Evolutionary conservation across 1,284 basidiomycete species (phyloP), one percentile per base, ranked within the genome.

Genomic region (Phlebopus sp.): DNA sequence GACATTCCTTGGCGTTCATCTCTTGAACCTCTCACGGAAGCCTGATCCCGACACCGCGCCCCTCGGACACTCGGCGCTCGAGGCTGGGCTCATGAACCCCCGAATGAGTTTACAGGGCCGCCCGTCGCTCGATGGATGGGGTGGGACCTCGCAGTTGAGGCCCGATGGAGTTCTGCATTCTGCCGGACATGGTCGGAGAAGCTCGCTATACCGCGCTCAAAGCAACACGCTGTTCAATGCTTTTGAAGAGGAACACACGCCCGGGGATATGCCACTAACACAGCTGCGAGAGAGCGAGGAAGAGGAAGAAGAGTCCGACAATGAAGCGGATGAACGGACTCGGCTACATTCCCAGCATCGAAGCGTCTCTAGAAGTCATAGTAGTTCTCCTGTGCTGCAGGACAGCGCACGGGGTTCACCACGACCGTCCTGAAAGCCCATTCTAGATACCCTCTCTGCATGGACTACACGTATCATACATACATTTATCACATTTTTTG

Each of bases 1-100:
- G 58, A 97, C 91, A 44, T 97, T 96, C 74, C 80, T 95, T 57
- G 93, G 94, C 45, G 92, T 96, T 13, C 91, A 94, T 66, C 78
- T 96, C 30, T 81, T 96, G 59, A 94, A 95, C 69, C 71, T 92
- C 53, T 92, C 89, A 4, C 84, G 90, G 42, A 73, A 77, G 44
- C 75, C 84, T 1, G 82, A 86, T 37, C 66, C 69, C 10, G 55
- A 54, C 5, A 60, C 50, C 27, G 40, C 44, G 2, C 29, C 71
- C 74, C 68, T 76, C 58, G 73, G 73, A 29, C 79, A 80, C 60
- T 69, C 75, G 14, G 64, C 79, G 2, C 74, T 91, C 36, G 86
- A 91, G 62, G 62, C 49, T n/a, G 90, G 89, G 2, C 65, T 92
- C 11, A 82, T 90, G 79, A 84, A 90, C 70, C 84, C 85, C 8